Evolutionary conservation across 495 filamentous ascomycete species (phyloP).

Genomic region (Aspergillus carlsbadensis): DNA sequence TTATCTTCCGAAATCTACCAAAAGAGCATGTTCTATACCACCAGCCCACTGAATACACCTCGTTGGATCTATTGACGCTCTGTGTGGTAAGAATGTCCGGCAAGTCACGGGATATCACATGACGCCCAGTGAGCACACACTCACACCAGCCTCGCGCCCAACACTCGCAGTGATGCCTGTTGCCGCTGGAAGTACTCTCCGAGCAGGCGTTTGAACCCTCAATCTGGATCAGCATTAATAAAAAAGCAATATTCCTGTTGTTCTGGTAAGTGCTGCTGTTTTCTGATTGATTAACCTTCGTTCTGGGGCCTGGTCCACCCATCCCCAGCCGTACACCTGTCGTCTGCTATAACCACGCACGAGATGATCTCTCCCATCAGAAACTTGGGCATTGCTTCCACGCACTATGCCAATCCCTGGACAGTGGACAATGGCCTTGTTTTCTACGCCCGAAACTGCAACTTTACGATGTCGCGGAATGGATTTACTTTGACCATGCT

Average conservation of each 20-base stretch:
- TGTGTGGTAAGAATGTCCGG: background rate
- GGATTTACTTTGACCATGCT: constrained; percentile 16
- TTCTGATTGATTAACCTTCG: background rate
- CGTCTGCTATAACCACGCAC: constrained; percentile 44
- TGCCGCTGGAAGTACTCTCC: background rate
- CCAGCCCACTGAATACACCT: background rate
- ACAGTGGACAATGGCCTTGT: background rate
- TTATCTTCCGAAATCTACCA: too few relatives aligned
- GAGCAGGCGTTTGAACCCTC: background rate
- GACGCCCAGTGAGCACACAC: constrained; percentile 12
- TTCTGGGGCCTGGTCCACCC: constrained; percentile 9
- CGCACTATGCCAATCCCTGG: constrained; percentile 26
- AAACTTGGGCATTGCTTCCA: constrained; percentile 41
- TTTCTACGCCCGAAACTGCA: background rate
- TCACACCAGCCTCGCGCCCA: constrained; percentile 12
- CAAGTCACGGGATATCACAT: constrained; percentile 12
- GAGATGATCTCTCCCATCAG: constrained; percentile 20
- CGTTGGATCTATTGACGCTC: background rate
- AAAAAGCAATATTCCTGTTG: background rate
- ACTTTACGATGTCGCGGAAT: background rate
- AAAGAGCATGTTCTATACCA: too few relatives aligned
- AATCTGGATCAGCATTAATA: background rate
- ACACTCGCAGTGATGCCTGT: background rate
- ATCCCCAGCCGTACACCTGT: constrained; percentile 10
- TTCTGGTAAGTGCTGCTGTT: constrained; percentile 8